These are phyloP conservation scores for Diaporthe sp. DNA, from an alignment of 2,329 filamentous ascomycete genomes.

Conservation along the genomic window DNA sequence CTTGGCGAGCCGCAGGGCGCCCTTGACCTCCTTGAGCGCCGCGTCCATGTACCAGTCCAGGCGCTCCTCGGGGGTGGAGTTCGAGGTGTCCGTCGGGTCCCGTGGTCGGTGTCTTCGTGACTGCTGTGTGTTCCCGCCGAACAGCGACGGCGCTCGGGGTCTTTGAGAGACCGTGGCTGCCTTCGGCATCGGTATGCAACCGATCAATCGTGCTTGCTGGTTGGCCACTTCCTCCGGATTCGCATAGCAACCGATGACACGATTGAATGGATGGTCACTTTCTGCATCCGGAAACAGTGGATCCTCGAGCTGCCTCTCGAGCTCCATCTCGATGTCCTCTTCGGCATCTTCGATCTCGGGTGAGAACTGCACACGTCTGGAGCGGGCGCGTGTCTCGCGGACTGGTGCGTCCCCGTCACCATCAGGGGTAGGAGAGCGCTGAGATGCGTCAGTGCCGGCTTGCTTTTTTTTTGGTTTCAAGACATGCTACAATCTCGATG, in stretches of 20 bases:
- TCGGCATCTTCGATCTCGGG: not conserved
- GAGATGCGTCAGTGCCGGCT: not conserved
- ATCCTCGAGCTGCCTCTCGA: not conserved
- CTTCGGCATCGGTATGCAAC: too few species aligned
- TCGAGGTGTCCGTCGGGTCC: not conserved
- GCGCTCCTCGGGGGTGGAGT: not conserved
- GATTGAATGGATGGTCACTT: too few species aligned
- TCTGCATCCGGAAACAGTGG: too few species aligned
- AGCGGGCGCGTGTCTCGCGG: not conserved
- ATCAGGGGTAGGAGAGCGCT: not conserved
- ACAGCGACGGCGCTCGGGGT: too few species aligned
- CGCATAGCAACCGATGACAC: too few species aligned
- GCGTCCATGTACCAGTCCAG: conserved; percentile 4
- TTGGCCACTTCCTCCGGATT: too few species aligned
- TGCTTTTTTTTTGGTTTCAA: not conserved
- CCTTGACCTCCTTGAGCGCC: not conserved
- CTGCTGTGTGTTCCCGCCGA: too few species aligned
- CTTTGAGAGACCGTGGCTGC: too few species aligned
- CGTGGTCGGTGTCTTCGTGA: not conserved
- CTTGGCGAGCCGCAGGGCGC: not conserved
- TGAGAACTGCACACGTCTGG: not conserved
- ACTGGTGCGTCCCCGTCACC: not conserved
- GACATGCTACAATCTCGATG: not conserved
- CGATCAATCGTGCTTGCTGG: too few species aligned
- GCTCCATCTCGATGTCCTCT: not conserved